These are phyloP conservation scores for Solanum gandarillasii DNA, from an alignment of 257 asterid genomes.

Conservation along the genomic window DNA sequence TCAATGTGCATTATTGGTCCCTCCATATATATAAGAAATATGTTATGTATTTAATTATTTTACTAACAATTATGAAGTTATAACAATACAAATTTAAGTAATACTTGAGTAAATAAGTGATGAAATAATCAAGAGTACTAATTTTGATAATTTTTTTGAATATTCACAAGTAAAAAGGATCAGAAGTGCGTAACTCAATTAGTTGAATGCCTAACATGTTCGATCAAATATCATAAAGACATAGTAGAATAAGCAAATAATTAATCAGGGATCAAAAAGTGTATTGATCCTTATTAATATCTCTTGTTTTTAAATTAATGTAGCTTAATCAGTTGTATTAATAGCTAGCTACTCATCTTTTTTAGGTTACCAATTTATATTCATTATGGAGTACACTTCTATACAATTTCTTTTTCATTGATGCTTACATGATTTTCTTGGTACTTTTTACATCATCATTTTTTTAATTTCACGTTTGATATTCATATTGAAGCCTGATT, in stretches of 20 bases:
- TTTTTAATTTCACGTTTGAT: accelerated
- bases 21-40: not conserved
- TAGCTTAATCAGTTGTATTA: not conserved
- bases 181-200: too few species aligned
- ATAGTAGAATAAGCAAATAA: not conserved
- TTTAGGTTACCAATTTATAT: not conserved
- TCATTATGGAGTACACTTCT: not conserved
- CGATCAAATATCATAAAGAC: not conserved
- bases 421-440: not conserved
- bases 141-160: not conserved
- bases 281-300: not conserved
- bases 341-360: not conserved
- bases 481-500: too few species aligned
- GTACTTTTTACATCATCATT: not conserved
- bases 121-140: not conserved
- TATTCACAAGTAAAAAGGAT: not conserved
- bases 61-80: not conserved
- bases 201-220: not conserved
- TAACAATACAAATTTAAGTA: not conserved
- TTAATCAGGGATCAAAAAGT: not conserved
- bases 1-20: not conserved
- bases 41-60: too few species aligned
- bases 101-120: not conserved
- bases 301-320: not conserved
- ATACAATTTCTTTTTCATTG: not conserved